Percentiles rank a stretch among this genome's conserved stretches.
phyloP scores from a whole-genome alignment of 2,329 filamentous ascomycete genomes.

The Colletotrichum sp. region DNA sequence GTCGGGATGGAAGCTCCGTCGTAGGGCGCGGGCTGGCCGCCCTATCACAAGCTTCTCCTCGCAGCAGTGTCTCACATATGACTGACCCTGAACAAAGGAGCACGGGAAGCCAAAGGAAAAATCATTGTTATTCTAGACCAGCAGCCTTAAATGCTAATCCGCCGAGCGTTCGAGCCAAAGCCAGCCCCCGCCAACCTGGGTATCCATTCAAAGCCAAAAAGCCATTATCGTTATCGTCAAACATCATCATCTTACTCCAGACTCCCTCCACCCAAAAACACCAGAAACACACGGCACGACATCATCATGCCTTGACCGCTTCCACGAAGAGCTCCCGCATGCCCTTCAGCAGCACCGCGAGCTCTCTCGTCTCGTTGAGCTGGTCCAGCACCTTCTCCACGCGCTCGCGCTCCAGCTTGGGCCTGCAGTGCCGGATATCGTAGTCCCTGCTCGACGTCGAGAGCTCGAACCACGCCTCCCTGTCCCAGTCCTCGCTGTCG shows the following conservation, averaged over 20 bases:
- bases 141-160: neutral
- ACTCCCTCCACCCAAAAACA: neutral
- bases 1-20: neutral
- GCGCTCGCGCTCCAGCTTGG: constrained; percentile 80
- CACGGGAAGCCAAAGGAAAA: neutral
- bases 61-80: neutral
- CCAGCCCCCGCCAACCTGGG: neutral
- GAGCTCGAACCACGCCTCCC: constrained; percentile 93
- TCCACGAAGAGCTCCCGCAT: constrained; percentile 83
- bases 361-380: constrained; percentile 81
- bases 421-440: constrained; percentile 79
- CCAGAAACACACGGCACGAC: neutral
- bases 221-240: constrained; percentile 6
- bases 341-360: constrained; percentile 76
- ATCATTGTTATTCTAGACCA: neutral
- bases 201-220: constrained; percentile 9
- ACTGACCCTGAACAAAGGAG: neutral
- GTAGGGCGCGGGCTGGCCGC: neutral
- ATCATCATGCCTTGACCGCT: constrained; percentile 59
- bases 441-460: constrained; percentile 84
- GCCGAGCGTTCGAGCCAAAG: neutral
- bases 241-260: neutral
- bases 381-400: constrained; percentile 78
- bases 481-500: constrained; percentile 85
- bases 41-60: neutral